Conservation (phyloP, 495 filamentous ascomycete species). For the Penicillium maclennaniae region DNA sequence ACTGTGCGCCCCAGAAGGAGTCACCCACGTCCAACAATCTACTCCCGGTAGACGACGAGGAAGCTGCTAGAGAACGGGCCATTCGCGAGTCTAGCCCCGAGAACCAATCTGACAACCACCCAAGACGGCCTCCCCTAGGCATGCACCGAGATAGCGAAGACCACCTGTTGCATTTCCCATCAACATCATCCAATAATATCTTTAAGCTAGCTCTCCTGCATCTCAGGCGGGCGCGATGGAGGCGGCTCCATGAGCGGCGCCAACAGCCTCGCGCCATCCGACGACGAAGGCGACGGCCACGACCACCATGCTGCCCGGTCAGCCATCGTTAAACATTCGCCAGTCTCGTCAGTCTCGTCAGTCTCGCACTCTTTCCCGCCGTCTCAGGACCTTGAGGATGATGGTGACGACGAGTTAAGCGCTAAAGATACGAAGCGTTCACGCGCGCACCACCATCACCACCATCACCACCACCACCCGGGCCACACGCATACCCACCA, state of each 20-base stretch:
- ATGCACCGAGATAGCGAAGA: conserved; percentile 36
- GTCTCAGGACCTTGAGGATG: conserved; percentile 41
- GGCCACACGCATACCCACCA: conserved; percentile 1
- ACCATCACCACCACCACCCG: conserved; percentile 12
- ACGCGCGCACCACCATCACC: conserved; percentile 24
- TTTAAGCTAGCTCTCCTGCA: conserved; percentile 35
- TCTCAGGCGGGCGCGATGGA: conserved; percentile 42
- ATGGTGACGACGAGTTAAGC: conserved; percentile 52
- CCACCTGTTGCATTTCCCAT: conserved; percentile 31
- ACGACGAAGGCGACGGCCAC: conserved; percentile 34
- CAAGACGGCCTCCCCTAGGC: conserved; percentile 16
- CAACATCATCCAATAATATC: conserved; percentile 17
- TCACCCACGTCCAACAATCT: not conserved
- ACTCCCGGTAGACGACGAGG: not conserved
- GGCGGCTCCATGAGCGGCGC: conserved; percentile 42
- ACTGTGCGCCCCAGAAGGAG: not conserved
- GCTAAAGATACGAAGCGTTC: conserved; percentile 23
- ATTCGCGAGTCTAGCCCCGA: conserved; percentile 14
- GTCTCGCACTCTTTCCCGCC: conserved; percentile 1
- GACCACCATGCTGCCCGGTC: conserved; percentile 2
- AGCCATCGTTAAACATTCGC: conserved; percentile 1
- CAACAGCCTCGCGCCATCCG: conserved; percentile 39
- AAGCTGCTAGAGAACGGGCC: conserved; percentile 7
- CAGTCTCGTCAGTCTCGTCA: not conserved
- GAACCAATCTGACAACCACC: conserved; percentile 1